Base-by-base conservation (phyloP, 352 stramenopile species). In the Globisporangium polare region DNA sequence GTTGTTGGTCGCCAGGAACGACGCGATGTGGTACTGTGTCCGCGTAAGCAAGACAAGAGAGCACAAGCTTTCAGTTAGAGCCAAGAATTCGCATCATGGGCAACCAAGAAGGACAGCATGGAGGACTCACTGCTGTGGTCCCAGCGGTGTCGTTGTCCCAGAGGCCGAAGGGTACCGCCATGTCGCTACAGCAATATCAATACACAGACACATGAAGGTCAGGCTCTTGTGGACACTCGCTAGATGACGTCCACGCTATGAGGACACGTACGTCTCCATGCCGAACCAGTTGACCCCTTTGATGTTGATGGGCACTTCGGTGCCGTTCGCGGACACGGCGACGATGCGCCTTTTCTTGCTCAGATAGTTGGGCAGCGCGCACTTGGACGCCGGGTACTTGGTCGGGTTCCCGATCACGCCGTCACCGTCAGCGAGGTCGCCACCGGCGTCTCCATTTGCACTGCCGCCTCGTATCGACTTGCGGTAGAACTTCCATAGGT, bases 281-380 rank as follows among this genome's bases (percentile, higher is more conserved):
- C 65, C 73, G 52, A 77, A 86, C 64, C 66, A 76, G 53, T 80
- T 82, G 46, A 73, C 65, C 45, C 66, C 71, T 56, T 83, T 74
- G 69, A 83, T 83, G 6, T 17, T 31, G 17, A 80, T 58, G 5
- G 65, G 53, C 10, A 81, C 68, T 59, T 77, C 72, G 0, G 66
- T 78, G 56, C 72, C 72, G 27, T 78, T 78, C 26, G 76, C 68
- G 0, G 72, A 29, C 0, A 85, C 71, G 0, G 75, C 67, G 27
- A 67, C 70, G 37, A 88, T 83, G 18, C 77, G 61, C 2, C 78
- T 73, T 29, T 78, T 70, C 65, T 90, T 90, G 67, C 78, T 88
- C 43, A 77, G 63, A 41, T 90, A 89, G 56, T 88, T 73, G 3
- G 77, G 74, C 53, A 86, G 46, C 55, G 85, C 66, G 49, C 79